Base-by-base conservation (phyloP, 192 early-diverging fungal genomes). In the Phlyctochytrium bullatum region DNA sequence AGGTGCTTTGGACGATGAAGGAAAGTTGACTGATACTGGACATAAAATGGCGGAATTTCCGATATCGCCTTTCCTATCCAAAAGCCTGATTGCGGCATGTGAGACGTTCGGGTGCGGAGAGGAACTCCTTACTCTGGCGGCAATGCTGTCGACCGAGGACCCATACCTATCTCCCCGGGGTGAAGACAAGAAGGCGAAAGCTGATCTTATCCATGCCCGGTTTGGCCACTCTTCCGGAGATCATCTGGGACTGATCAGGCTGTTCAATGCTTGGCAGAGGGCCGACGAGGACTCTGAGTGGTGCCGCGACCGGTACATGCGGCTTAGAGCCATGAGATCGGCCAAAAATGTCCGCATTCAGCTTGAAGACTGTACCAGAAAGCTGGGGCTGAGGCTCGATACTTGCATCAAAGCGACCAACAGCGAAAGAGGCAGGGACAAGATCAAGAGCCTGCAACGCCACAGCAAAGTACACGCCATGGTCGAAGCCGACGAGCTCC, bases 141-240 rank as follows among this genome's bases (percentile, higher is more conserved):
- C 86, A 0, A 76, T 85, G 66, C 76, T 88, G 6, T 79, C 76
- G 6, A 67, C 71, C 23, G 83, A 88, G 71, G 80, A 84, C 30
- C 47, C 80, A 1, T 80, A 62, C 27, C 20, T 79, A 24, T 50
- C 69, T 35, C 75, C 81, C 36, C 65, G 82, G 25, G 2, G 34
- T 20, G 64, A 73, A 28, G 51, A 78, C 59, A 59, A 75, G 65
- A 58, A 70, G 61, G 62, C n/a, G 12, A 61, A 36, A 24, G 81
- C 75, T 3, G 74, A 74, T 35, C 16, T 66, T 3, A 66, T 59
- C 10, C 71, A 77, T 25, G 36, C 30, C 6, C 54, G 59, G 3
- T 76, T 78, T 34, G 63, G 57, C 25, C 62, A 78, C 47, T 17
- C 61, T 27, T 50, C 58, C 64, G 86, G 86, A 10, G 86, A 87